Evolutionary conservation across 2,329 filamentous ascomycete genomes (phyloP).

Genomic region (Kalaharituber pfeilii): DNA sequence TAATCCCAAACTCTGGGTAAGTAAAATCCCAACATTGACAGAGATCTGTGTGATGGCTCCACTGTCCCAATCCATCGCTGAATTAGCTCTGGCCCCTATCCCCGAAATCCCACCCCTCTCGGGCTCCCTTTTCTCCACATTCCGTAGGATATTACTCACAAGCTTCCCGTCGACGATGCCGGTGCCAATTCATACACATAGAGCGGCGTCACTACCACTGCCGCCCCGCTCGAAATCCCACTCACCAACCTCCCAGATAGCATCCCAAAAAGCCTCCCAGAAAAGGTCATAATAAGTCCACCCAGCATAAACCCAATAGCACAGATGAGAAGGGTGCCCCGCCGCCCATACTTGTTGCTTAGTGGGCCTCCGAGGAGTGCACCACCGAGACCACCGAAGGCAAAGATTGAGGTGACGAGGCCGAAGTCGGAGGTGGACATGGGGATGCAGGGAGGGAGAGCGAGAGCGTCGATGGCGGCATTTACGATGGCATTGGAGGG

Average conservation of each 20-base stretch:
- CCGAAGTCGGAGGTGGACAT: constrained; percentile 39
- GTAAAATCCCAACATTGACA: constrained; percentile 77
- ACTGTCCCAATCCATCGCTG: constrained; percentile 12
- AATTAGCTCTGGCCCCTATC: background rate
- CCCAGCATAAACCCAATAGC: constrained; percentile 60
- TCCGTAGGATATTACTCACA: constrained; percentile 28
- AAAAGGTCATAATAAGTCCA: constrained; percentile 55
- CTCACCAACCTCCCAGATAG: constrained; percentile 59
- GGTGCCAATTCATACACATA: constrained; percentile 90
- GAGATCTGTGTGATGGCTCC: constrained; percentile 76
- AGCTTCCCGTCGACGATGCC: constrained; percentile 55
- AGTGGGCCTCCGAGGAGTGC: constrained; percentile 64
- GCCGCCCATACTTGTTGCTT: constrained; percentile 59
- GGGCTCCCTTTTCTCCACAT: background rate
- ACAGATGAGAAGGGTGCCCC: constrained; percentile 58
- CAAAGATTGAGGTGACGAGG: constrained; percentile 77
- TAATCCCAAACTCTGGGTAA: constrained; percentile 67
- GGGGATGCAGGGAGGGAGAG: constrained; percentile 60
- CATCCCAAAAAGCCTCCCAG: constrained; percentile 49
- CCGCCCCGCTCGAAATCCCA: constrained; percentile 69
- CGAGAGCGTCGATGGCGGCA: constrained; percentile 19
- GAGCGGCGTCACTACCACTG: constrained; percentile 82
- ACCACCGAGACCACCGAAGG: constrained; percentile 68
- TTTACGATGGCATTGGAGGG: constrained; percentile 28
- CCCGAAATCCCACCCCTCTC: background rate